phyloP scores from a whole-genome alignment of 306 rosid species.

The Vigna trinervia region DNA sequence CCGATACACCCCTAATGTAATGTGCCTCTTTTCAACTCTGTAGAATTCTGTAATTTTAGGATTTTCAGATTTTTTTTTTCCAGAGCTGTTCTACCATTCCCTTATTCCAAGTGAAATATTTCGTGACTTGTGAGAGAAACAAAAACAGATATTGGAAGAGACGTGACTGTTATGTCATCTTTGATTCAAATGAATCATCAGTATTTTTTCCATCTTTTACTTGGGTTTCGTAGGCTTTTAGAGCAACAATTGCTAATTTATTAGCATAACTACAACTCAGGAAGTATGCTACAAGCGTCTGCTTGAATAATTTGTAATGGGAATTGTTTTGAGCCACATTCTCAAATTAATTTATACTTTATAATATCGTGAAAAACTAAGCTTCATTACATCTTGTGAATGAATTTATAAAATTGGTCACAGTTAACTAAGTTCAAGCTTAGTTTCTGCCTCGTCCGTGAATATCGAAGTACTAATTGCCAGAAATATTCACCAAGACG shows the following conservation, averaged over 20 bases:
- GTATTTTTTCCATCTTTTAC: constrained; percentile 40
- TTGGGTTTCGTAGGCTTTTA: constrained; percentile 44
- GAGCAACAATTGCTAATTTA: constrained; percentile 28
- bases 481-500: constrained; percentile 12
- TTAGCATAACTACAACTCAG: constrained; percentile 41
- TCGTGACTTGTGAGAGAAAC: constrained; percentile 49
- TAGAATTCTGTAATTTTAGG: constrained; percentile 65
- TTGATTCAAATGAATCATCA: constrained; percentile 51
- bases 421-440: neutral
- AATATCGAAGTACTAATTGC: neutral
- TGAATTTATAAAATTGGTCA: constrained; percentile 17
- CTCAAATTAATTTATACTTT: constrained; percentile 10
- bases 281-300: constrained; percentile 27
- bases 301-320: constrained; percentile 31
- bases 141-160: constrained; percentile 52
- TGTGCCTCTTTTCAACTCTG: constrained; percentile 65
- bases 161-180: constrained; percentile 49
- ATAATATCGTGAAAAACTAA: constrained; percentile 22
- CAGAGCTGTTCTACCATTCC: constrained; percentile 45
- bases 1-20: constrained; percentile 86
- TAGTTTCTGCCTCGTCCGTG: constrained; percentile 3
- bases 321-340: neutral
- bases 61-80: constrained; percentile 68
- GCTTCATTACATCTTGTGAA: constrained; percentile 9
- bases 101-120: constrained; percentile 46